A percentile compares a stretch with the other conserved stretches of the same genome.
These are phyloP conservation scores for Capsella bursapastoris DNA, from an alignment of 345 rosid genomes.

Conservation along the genomic window DNA sequence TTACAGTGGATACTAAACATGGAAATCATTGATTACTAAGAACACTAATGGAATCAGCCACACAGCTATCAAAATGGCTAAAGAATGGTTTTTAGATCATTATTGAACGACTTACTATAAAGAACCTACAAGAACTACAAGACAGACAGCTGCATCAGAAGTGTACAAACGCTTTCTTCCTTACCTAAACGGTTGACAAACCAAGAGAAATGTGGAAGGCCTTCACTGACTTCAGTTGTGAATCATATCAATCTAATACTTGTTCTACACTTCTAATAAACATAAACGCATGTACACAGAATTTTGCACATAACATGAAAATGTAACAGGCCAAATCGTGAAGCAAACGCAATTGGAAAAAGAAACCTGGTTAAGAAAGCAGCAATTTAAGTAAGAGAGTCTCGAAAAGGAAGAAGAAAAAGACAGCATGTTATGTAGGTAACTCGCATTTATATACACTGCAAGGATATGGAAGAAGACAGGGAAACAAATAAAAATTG, in stretches of 20 bases:
- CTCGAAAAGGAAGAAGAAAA: neutral
- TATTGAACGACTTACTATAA: neutral
- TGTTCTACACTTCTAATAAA: no score
- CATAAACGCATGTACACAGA: neutral
- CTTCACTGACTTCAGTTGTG: neutral
- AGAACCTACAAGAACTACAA: neutral
- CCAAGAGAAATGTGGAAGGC: neutral
- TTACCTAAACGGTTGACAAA: neutral
- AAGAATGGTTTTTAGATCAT: neutral
- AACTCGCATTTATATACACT: neutral
- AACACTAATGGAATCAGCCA: neutral
- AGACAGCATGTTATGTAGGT: neutral
- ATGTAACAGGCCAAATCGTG: neutral
- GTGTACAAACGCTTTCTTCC: neutral
- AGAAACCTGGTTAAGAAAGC: neutral
- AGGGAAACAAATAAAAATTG: neutral
- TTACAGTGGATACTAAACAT: slow-evolving; percentile 19
- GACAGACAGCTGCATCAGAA: neutral
- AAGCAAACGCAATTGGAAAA: neutral
- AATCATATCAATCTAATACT: neutral
- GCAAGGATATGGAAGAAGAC: neutral
- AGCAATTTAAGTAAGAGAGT: neutral
- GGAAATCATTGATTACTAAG: neutral
- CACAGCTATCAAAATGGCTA: neutral
- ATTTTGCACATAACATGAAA: neutral